Conservation (phyloP, 495 filamentous ascomycete species). For the Xylaria nigripes region DNA sequence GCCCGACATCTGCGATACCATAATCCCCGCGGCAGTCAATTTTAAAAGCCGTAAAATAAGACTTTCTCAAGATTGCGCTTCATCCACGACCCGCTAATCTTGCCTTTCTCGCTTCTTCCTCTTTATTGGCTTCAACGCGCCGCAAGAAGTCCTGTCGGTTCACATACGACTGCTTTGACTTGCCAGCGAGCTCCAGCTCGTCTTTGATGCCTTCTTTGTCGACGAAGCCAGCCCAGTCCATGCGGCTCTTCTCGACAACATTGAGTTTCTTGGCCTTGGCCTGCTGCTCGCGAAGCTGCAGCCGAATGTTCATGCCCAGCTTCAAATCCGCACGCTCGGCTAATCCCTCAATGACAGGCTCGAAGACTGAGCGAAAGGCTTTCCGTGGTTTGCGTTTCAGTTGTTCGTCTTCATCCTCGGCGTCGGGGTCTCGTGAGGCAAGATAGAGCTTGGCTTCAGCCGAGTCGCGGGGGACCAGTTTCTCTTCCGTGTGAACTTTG, state of each 20-base stretch:
- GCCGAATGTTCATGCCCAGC: slow-evolving; percentile 35
- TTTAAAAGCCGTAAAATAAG: neutral
- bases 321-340: slow-evolving; percentile 42
- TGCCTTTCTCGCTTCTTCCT: slow-evolving; percentile 62
- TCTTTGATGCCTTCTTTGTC: slow-evolving; percentile 87
- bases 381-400: slow-evolving; percentile 56
- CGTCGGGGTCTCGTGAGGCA: slow-evolving; percentile 41
- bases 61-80: neutral
- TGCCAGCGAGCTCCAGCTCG: slow-evolving; percentile 76
- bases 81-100: slow-evolving; percentile 46
- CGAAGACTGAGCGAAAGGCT: slow-evolving; percentile 70
- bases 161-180: slow-evolving; percentile 73
- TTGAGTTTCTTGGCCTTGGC: slow-evolving; percentile 76
- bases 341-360: slow-evolving; percentile 52
- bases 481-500: slow-evolving; percentile 72
- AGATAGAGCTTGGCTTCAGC: slow-evolving; percentile 77
- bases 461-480: slow-evolving; percentile 66
- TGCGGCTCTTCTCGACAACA: slow-evolving; percentile 86
- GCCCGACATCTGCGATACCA: neutral
- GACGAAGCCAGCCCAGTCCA: slow-evolving; percentile 94
- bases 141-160: slow-evolving; percentile 85
- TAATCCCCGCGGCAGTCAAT: neutral
- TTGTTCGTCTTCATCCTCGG: slow-evolving; percentile 23
- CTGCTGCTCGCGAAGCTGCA: slow-evolving; percentile 33
- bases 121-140: slow-evolving; percentile 65